A percentile compares a stretch with the other conserved stretches of the same genome.
These are phyloP conservation scores for Entomortierella parvispora DNA, from an alignment of 192 early-diverging fungal genomes.

Conservation along the genomic window DNA sequence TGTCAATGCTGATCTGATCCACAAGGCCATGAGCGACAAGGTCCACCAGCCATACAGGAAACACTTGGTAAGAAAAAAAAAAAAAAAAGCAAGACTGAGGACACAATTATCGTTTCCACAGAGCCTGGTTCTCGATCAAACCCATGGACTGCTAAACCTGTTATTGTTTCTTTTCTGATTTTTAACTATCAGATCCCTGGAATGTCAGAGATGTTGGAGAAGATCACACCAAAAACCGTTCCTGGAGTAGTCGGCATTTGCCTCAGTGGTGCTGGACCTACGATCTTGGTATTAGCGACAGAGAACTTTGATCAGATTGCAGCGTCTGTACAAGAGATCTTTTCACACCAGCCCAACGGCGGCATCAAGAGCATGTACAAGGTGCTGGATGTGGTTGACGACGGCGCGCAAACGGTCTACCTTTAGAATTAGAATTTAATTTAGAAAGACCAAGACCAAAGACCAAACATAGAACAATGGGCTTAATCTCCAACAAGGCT, in stretches of 20 bases:
- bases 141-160: background rate
- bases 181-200: slow-evolving; percentile 81
- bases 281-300: slow-evolving; percentile 89
- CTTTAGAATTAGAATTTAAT: too few species aligned
- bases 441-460: too few species aligned
- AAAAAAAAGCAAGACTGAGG: background rate
- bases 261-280: slow-evolving; percentile 96
- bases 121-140: too few species aligned
- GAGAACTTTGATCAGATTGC: slow-evolving; percentile 90
- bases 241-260: slow-evolving; percentile 94
- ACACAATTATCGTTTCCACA: background rate
- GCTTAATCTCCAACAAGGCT: too few species aligned
- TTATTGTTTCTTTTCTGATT: background rate
- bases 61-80: slow-evolving; percentile 72
- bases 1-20: slow-evolving; percentile 82
- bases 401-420: slow-evolving; percentile 58
- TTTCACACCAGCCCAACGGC: slow-evolving; percentile 59
- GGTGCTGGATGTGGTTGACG: slow-evolving; percentile 70
- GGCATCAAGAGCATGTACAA: slow-evolving; percentile 66
- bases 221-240: slow-evolving; percentile 75
- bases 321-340: slow-evolving; percentile 67
- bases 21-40: slow-evolving; percentile 94
- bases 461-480: too few species aligned
- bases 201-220: slow-evolving; percentile 83
- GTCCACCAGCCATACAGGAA: slow-evolving; percentile 97